Percentiles rank a stretch among this genome's conserved stretches.
These are phyloP conservation scores for Suillus variegatus DNA, from an alignment of 768 basidiomycete species.

Conservation along the genomic window DNA sequence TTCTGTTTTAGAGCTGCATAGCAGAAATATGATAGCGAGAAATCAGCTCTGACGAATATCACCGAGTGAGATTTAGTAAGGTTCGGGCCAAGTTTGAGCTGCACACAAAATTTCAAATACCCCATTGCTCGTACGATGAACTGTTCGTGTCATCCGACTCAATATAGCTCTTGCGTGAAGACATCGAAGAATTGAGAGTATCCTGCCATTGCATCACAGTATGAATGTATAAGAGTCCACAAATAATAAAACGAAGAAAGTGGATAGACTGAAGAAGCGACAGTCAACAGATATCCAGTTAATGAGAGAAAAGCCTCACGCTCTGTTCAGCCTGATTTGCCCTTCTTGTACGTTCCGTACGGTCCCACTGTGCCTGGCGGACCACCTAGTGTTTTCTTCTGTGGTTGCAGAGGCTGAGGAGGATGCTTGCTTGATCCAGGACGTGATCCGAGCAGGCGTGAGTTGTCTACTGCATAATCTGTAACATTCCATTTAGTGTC, in stretches of 20 bases:
- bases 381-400: constrained; percentile 33
- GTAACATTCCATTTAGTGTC: constrained; percentile 1
- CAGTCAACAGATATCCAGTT: background rate
- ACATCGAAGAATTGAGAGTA: background rate
- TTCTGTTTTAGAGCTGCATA: background rate
- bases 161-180: background rate
- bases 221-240: background rate
- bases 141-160: background rate
- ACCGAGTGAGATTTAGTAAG: background rate
- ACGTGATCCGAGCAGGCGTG: constrained; percentile 16
- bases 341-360: constrained; percentile 43
- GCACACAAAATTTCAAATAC: background rate
- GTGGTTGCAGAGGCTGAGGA: constrained; percentile 11
- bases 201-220: background rate
- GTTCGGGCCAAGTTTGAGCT: background rate
- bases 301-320: background rate
- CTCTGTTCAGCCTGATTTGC: background rate
- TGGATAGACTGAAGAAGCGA: background rate
- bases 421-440: constrained; percentile 12
- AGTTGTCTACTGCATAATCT: constrained; percentile 20
- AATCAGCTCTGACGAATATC: background rate
- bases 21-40: background rate
- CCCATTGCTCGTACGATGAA: background rate
- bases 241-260: background rate
- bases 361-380: constrained; percentile 40